Evolutionary conservation across 768 basidiomycete species (phyloP), one percentile per base, ranked within the genome.

Genomic region (Phanerodontia chrysosporium): DNA sequence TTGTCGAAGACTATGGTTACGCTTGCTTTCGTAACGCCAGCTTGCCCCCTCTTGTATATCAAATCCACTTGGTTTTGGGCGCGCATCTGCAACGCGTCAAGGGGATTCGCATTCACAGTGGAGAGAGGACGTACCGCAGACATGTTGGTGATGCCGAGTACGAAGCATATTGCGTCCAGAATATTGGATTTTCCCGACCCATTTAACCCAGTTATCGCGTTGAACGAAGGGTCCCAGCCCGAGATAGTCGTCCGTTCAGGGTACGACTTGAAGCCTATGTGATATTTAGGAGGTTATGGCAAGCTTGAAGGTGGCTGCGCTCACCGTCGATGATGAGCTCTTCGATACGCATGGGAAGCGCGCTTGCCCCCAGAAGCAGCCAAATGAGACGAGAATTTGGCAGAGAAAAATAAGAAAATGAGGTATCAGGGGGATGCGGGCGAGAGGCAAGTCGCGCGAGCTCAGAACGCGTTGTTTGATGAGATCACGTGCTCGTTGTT

Each of bases 1-100:
- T 99, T 99, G 80, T 98, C 94, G 68, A 99, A 99, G 1, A 99
- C 95, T 67, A 98, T 94, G 29, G 97, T 98, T 2, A 99, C 97
- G 62, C 92, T 95, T 3, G 97, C 97, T 77, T 96, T 95, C 12
- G 92, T 93, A 60, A 98, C 80, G 10, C 97, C 97, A 22, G 97
- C 95, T 72, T 98, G 95, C 0, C 97, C 97, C 36, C 97, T 90
- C 73, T 99, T 99, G 82, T 99, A 99, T 57, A 99, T 98, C 66
- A 99, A 85, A 71, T 99, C 97, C 72, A 94, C 90, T 69, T 97
- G 90, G 74, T 98, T 98, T 63, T 89, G 82, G 16, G 92, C 95
- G 52, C 95, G 91, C 84, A 97, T 93, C 93, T 95, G 64, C 10
- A 12, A 27, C 5, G 16, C 2, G 12, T 53, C 13, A 32, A n/a